Percentiles rank a stretch among this genome's conserved stretches.
phyloP scores from a whole-genome alignment of 352 stramenopile genomes.

The Globisporangium paroecandrum region DNA sequence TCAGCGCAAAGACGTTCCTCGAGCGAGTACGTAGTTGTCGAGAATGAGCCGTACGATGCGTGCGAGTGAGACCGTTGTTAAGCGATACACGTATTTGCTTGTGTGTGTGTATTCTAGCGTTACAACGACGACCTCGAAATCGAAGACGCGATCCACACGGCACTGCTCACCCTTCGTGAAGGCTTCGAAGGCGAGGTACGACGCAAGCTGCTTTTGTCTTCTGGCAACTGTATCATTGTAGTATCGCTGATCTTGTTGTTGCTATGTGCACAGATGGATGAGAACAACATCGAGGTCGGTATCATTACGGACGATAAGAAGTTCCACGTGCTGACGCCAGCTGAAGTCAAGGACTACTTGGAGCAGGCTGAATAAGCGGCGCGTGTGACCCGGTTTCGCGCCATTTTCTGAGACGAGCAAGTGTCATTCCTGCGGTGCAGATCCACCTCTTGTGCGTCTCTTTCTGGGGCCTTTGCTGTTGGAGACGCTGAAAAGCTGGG shows the following conservation, averaged over 20 bases:
- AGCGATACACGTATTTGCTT: conserved; percentile 2
- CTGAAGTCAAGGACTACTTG: conserved; percentile 99
- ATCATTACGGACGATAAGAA: conserved; percentile 97
- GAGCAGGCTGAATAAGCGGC: conserved; percentile 95
- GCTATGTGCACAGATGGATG: conserved; percentile 90
- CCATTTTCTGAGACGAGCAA: conserved; percentile 1
- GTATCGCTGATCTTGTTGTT: background rate
- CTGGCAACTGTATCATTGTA: background rate
- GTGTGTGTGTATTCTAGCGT: conserved; percentile 34
- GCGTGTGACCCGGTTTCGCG: background rate
- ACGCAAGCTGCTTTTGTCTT: conserved; percentile 1
- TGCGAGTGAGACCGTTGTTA: conserved; percentile 3
- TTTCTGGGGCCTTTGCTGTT: background rate
- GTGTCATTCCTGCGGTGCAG: background rate
- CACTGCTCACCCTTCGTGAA: conserved; percentile 98
- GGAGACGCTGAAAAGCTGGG: background rate
- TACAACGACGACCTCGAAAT: conserved; percentile 98
- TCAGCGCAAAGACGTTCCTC: conserved; percentile 99
- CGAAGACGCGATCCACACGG: conserved; percentile 99
- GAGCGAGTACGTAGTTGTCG: conserved; percentile 89
- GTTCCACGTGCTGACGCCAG: conserved; percentile 95
- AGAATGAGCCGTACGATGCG: background rate
- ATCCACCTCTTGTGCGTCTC: background rate
- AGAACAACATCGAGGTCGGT: conserved; percentile 98
- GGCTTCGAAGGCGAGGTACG: conserved; percentile 94